A percentile compares a stretch with the other conserved stretches of the same genome.
Conservation (phyloP, 345 rosid species). For the Citrus maxima region DNA sequence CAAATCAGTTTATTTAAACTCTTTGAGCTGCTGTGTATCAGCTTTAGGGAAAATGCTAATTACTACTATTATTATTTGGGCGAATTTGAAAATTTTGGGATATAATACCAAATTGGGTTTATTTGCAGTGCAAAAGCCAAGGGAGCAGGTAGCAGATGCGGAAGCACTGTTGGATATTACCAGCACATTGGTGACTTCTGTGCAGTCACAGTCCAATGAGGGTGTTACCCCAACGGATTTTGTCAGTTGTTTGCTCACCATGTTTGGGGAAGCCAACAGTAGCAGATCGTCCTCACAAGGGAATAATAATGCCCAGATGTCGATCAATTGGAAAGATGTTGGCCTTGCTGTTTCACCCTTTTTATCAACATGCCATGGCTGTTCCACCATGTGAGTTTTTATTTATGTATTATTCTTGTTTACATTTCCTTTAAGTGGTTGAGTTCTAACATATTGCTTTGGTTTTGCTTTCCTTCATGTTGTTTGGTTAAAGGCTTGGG, state of each 20-base stretch:
- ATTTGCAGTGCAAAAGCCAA: conserved; percentile 65
- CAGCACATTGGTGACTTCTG: conserved; percentile 60
- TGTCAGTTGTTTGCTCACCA: conserved; percentile 41
- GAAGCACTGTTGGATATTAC: conserved; percentile 79
- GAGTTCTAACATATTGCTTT: neutral
- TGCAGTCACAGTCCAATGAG: conserved; percentile 58
- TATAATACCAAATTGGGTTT: neutral
- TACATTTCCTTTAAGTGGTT: neutral
- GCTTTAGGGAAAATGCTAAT: neutral
- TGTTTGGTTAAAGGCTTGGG: conserved; percentile 65
- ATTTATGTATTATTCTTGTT: neutral
- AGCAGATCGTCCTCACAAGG: conserved; percentile 32
- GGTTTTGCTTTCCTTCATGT: conserved; percentile 4
- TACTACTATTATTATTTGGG: neutral
- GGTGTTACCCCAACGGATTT: conserved; percentile 68
- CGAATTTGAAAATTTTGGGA: neutral
- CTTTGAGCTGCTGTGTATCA: too few relatives aligned
- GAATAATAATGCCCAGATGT: conserved; percentile 28
- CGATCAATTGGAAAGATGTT: conserved; percentile 67
- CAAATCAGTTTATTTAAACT: too few relatives aligned
- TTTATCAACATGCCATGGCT: conserved; percentile 45
- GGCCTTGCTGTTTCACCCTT: conserved; percentile 62
- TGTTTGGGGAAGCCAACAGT: conserved; percentile 43
- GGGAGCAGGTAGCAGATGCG: conserved; percentile 95
- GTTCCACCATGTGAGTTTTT: conserved; percentile 75